Evolutionary conservation across 345 rosid genomes (phyloP).

Genomic region (Syzygium grande): DNA sequence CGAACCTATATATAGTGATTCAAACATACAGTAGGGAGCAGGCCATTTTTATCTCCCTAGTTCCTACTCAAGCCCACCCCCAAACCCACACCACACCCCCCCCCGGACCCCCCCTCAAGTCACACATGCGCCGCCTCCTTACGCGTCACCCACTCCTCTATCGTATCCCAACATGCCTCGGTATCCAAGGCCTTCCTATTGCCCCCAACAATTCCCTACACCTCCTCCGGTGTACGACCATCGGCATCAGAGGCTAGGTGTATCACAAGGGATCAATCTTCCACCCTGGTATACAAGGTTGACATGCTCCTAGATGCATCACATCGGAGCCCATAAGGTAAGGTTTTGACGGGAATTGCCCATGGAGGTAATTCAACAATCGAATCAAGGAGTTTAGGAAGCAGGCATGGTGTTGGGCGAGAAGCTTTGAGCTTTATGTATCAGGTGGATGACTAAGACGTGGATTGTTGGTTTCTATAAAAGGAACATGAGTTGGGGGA

Average conservation of each 20-base stretch:
- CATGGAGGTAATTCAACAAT: background rate
- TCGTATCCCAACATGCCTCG: background rate
- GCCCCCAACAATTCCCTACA: background rate
- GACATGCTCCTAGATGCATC: background rate
- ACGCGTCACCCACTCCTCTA: background rate
- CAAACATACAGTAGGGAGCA: background rate
- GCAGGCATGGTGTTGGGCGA: background rate
- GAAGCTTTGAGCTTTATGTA: background rate
- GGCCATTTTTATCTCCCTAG: background rate
- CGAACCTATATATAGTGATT: background rate
- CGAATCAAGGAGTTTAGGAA: background rate
- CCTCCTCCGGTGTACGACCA: background rate
- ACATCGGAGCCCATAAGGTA: background rate
- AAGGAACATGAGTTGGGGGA: background rate
- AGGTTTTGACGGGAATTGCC: background rate
- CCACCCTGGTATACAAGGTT: background rate
- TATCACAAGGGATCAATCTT: background rate
- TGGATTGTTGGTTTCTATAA: background rate
- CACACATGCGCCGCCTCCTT: background rate
- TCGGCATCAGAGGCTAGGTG: background rate
- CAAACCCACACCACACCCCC: too few species aligned
- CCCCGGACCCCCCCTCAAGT: background rate
- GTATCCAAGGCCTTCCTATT: background rate
- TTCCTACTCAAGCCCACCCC: background rate
- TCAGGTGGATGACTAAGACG: background rate